Percentiles rank a stretch among this genome's conserved stretches.
phyloP scores from a whole-genome alignment of 306 rosid species.

The Malus asiatica region DNA sequence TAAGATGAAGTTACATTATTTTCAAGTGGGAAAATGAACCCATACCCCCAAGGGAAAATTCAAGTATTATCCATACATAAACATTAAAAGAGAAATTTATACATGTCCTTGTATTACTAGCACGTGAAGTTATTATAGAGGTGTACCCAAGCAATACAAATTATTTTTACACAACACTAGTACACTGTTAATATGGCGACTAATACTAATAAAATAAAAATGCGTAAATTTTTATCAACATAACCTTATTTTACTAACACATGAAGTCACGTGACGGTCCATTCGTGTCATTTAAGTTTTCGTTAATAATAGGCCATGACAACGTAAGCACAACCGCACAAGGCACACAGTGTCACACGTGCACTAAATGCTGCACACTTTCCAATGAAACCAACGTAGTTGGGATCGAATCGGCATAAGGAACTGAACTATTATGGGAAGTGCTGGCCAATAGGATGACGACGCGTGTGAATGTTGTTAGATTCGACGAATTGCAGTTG shows the following conservation, averaged over 20 bases:
- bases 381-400: neutral
- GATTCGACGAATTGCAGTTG: conserved; percentile 5
- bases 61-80: neutral
- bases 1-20: too few relatives aligned
- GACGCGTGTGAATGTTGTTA: neutral
- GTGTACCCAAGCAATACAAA: too few relatives aligned
- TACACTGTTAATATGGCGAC: too few relatives aligned
- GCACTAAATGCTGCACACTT: too few relatives aligned
- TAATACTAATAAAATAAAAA: too few relatives aligned
- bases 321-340: neutral
- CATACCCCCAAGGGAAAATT: neutral
- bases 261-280: rapidly evolving
- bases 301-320: too few relatives aligned
- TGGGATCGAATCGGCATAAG: neutral
- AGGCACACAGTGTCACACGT: neutral
- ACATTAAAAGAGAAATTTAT: too few relatives aligned
- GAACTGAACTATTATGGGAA: neutral
- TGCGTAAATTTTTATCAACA: neutral
- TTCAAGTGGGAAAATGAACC: neutral
- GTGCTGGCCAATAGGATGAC: neutral
- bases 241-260: too few relatives aligned
- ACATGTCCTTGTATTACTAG: neutral
- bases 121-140: too few relatives aligned
- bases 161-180: neutral
- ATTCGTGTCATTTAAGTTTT: too few relatives aligned